Evolutionary conservation across 2,329 filamentous ascomycete species (phyloP).

Genomic region (Ceratocystis eucalypticola): DNA sequence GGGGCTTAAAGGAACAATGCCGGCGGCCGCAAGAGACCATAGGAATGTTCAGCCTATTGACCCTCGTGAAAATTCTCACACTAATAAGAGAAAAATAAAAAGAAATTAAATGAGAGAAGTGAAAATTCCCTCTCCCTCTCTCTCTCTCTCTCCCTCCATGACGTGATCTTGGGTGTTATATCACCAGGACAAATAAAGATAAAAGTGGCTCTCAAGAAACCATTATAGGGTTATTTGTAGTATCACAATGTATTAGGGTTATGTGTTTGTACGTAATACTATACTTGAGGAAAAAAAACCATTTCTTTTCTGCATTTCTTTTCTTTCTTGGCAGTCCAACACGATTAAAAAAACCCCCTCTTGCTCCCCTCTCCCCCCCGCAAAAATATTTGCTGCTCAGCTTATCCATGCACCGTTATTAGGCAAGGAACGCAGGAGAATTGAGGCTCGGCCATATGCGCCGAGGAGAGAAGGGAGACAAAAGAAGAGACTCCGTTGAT

Average conservation of each 20-base stretch:
- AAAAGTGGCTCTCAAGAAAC: not conserved
- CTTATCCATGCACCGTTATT: not conserved
- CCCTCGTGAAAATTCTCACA: not conserved
- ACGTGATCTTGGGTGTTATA: not conserved
- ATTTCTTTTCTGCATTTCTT: not conserved
- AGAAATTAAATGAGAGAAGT: not conserved
- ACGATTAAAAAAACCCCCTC: no score
- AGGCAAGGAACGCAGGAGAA: not conserved
- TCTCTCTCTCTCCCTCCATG: not conserved
- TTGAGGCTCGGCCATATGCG: constrained; percentile 1
- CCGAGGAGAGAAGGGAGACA: not conserved
- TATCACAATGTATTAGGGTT: not conserved
- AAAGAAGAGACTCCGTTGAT: not conserved
- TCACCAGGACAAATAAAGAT: not conserved
- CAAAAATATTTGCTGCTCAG: not conserved
- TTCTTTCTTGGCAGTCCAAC: not conserved
- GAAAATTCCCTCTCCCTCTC: not conserved
- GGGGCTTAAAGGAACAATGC: no score
- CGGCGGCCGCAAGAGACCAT: not conserved
- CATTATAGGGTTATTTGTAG: not conserved
- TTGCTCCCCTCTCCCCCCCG: not conserved
- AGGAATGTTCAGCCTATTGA: not conserved
- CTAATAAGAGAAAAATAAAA: not conserved
- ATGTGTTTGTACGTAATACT: not conserved
- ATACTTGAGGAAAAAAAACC: not conserved